Evolutionary conservation across 768 basidiomycete species (phyloP), one percentile per base, ranked within the genome.

Genomic region (Lentinula edodes): DNA sequence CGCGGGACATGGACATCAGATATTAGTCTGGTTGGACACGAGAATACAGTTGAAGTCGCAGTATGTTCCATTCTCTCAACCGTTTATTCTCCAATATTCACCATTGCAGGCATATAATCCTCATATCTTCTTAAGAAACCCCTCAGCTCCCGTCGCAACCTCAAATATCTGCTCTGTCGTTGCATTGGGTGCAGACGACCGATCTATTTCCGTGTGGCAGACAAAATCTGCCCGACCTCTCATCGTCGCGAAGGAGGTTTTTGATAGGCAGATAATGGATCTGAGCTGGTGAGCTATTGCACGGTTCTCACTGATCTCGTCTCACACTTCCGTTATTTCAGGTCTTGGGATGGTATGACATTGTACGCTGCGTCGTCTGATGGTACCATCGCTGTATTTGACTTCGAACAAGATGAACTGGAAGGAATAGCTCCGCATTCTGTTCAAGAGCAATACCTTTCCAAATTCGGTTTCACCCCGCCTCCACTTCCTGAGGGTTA

Each of bases 351-450:
- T 69, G 97, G 97, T 8, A 80, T 91, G 50, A 91, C 91, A 2
- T 81, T 99, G 0, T 98, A 96, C 66, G 95, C 94, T 0, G 93
- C 91, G 62, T 97, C 95, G 0, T 96, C 94, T 0, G 97, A 99
- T 70, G 97, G 97, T 1, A 95, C 95, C 0, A 86, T 98, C 59
- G 93, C 88, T 1, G 93, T 89, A 1, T 91, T 97, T 74, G 80
- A 83, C 65, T 98, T 98, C 67, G 88, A 90, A 45, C 70, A 84
- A 1, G 83, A 86, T 36, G 93, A 93, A 72, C 75, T 92, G 2
- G 90, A 91, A 69, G 92, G 92, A 38, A 88, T 93, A 41, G 87
- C 90, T 2, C 84, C 88, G 3, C 81, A 83, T 66, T 77, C 80
- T 9, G 87, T 87, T 10, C 91, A 93, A 70, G 84, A 85, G 66